Evolutionary conservation across 495 filamentous ascomycete species (phyloP), one percentile per base, ranked within the genome.

Genomic region (Lepraria neglecta): DNA sequence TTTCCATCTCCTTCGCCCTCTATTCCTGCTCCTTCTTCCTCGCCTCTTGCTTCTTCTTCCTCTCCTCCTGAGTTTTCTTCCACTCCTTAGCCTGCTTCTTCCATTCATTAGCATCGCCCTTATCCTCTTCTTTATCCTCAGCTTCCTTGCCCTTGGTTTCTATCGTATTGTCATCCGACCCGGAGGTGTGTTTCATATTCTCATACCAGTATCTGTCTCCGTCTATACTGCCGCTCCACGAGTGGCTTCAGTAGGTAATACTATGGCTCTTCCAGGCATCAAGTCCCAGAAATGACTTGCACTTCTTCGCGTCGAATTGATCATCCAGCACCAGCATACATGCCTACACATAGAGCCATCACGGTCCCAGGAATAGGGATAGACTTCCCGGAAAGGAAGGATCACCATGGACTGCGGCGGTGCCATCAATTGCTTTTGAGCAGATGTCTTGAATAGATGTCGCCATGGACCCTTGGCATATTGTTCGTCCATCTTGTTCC

Each of bases 151-250:
- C 35, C 12, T 38, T 7, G 35, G 35, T 7, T 38, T 38, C 35
- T 11, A 12, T 38, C 19, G 11, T 14, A 2, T 44, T 17, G 10
- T 21, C 7, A 33, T 53, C 33, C 50, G 50, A 19, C n/a, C 5
- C 50, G 15, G 3, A 4, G 31, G 33, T 21, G 19, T 31, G 31
- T 53, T 92, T 88, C 66, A 88, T 78, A 43, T 87, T 76, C 66
- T 90, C 85, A 63, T 89, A 86, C 74, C 30, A 27, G 54, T 40
- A 45, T n/a, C 60, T 54, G 5, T 63, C 30, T 9, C 53, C 54
- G 10, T 44, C 31, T 10, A 0, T 38, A 38, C 35, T 38, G 12
- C 3, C 15, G 31, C 33, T 51, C 58, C 65, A 66, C 17, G 59
- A 67, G 48, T 69, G 67, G 17, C 61, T 65, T 65, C 67, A 69